phyloP scores from a whole-genome alignment of 2,329 filamentous ascomycete genomes.

The Sporothrix variecibatus region DNA sequence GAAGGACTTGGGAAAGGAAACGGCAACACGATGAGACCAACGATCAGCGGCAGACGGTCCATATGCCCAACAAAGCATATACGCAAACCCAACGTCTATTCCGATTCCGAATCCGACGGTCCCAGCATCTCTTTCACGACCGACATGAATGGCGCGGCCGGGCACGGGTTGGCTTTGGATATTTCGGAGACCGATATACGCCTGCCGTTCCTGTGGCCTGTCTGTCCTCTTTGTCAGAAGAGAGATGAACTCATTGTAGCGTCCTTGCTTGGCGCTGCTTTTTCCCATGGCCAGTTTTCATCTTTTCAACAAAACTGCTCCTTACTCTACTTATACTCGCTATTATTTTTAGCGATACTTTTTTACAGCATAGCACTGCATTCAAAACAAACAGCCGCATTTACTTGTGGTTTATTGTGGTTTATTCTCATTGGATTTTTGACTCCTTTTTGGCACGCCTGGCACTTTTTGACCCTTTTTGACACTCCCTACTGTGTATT shows the following conservation, averaged over 20 bases:
- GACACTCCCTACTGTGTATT: background rate
- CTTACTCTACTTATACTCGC: background rate
- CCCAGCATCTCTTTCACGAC: background rate
- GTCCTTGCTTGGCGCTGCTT: background rate
- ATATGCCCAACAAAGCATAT: background rate
- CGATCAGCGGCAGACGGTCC: background rate
- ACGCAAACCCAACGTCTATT: background rate
- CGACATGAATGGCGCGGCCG: background rate
- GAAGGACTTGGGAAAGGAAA: background rate
- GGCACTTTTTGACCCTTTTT: background rate
- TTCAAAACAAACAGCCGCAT: background rate
- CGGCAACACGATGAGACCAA: background rate
- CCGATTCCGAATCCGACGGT: background rate
- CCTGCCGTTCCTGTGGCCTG: background rate
- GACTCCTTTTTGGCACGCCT: background rate
- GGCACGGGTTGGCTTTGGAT: background rate
- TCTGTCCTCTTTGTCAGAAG: background rate
- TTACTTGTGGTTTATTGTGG: slow-evolving; percentile 1
- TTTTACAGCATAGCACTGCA: slow-evolving; percentile 12
- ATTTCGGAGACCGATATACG: background rate
- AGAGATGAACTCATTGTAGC: background rate
- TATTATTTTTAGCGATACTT: background rate
- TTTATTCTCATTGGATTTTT: background rate
- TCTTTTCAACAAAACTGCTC: background rate
- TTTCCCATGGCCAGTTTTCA: background rate